Base-by-base conservation (phyloP, 306 rosid species). In the Psophocarpus tetragonolobus region DNA sequence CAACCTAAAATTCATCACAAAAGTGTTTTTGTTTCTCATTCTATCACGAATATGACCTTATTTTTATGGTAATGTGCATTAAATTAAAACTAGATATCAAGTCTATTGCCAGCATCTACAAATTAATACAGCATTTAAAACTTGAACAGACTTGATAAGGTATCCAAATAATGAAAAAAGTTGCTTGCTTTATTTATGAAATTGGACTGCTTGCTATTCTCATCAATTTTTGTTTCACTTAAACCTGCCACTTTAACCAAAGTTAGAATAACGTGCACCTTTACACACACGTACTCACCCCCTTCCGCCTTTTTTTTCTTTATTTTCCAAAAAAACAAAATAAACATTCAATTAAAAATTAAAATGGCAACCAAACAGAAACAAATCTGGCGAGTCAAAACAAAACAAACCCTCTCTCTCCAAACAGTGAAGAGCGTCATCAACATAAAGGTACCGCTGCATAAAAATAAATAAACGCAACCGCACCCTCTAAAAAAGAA, bases 401-500 rank as follows among this genome's bases (percentile, higher is more conserved):
- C 29, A 78, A 57, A 23, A n/a, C n/a, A n/a, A n/a, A n/a, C n/a
- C n/a, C 41, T 0, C 24, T 50, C 76, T 51, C 68, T 72, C 29
- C n/a, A 38, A 56, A 24, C 24, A 23, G 30, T 56, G 20, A 15
- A 44, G 27, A 36, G 73, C 44, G 56, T 56, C 84, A 83, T 63
- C 74, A 77, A 86, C 67, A 56, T 24, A 74, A 79, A 86, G 82
- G 65, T 20, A 30, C 18, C 27, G 23, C 84, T 30, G 56, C 65
- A 54, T 14, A 58, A 18, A 57, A 33, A 62, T 32, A 63, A 60
- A 74, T 80, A 56, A 81, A 86, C 66, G 44, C 18, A 85, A 86
- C 84, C 66, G 81, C 74, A 76, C 71, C 74, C 82, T 20, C 79
- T 48, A 74, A 74, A 83, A 81, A 50, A 75, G 87, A 75, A 86